Percentiles rank a stretch among this genome's conserved stretches.
Evolutionary conservation across 2,329 filamentous ascomycete genomes (phyloP).

Genomic region (Gremmenia infestans): DNA sequence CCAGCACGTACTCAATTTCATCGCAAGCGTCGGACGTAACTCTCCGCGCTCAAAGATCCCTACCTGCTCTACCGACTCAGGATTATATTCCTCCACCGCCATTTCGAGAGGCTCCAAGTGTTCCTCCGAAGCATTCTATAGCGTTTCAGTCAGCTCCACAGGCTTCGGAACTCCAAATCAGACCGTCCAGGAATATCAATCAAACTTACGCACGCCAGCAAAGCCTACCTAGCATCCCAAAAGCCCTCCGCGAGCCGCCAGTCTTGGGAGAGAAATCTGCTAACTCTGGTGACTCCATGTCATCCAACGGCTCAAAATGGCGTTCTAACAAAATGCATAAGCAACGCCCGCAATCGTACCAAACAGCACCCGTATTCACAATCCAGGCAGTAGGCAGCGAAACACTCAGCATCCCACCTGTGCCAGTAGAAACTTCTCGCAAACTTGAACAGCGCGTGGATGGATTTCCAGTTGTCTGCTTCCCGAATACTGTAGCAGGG

Average conservation of each 20-base stretch:
- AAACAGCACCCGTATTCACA: conserved; percentile 15
- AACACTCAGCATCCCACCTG: conserved; percentile 15
- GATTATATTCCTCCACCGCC: conserved; percentile 5
- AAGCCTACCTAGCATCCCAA: conserved; percentile 8
- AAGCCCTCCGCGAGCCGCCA: not conserved
- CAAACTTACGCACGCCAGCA: conserved; percentile 5
- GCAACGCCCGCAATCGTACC: conserved; percentile 6
- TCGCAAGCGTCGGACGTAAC: conserved; percentile 10
- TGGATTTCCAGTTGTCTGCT: conserved; percentile 17
- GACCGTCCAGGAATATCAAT: conserved; percentile 1
- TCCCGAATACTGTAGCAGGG: conserved; percentile 19
- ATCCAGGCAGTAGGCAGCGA: conserved; percentile 22
- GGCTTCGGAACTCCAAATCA: not conserved
- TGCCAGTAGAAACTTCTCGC: conserved; percentile 14
- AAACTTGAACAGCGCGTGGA: conserved; percentile 20
- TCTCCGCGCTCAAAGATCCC: conserved; percentile 10
- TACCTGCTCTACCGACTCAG: conserved; percentile 13
- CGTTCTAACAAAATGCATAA: conserved; percentile 4
- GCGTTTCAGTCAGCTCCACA: not conserved
- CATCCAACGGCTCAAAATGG: not conserved
- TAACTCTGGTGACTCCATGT: not conserved
- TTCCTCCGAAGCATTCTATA: conserved; percentile 7
- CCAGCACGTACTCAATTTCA: conserved; percentile 9
- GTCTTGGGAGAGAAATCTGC: not conserved
- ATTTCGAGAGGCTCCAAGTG: conserved; percentile 10